Evolutionary conservation across 768 basidiomycete genomes (phyloP), one percentile per base, ranked within the genome.

Genomic region (Kwoniella pini): DNA sequence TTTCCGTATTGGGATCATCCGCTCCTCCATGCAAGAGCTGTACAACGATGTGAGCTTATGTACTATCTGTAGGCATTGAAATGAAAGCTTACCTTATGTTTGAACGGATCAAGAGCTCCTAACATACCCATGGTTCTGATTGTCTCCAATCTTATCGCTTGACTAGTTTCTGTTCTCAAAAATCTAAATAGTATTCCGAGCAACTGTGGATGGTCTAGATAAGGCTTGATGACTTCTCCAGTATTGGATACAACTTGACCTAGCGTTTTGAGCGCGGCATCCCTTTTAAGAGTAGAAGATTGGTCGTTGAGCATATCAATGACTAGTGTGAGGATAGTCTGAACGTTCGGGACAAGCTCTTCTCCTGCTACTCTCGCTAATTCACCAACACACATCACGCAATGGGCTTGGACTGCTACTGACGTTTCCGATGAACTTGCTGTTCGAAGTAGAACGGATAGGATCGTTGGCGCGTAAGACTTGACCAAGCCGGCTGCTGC

Each of bases 181-280:
- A 98, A 89, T 62, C 88, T 83, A 61, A 89, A 89, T 22, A 98
- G 81, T 21, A 93, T 82, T 21, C 86, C 87, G n/a, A 98, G 80
- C 2, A 99, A 83, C 66, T 93, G 87, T 7, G 95, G 94, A 78
- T 97, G 85, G 57, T 98, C 91, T 39, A 93, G 83, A 48, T 96
- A 83, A 0, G 96, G 95, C 28, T 87, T 81, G 63, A 98, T 90
- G 21, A 97, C 95, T 71, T 92, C 96, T 56, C 92, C 93, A 0
- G 95, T 93, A 77, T 91, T 94, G 7, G 91, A 91, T 68, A 93
- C 95, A 11, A 99, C 83, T 79, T 97, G 96, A 1, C 96, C 96
- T 21, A 99, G 84, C 0, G 96, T 93, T 62, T 88, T 88, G 33
- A 99, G 80, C 3, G 96, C 94, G 39, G 96, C 93, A 76, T 98